phyloP scores from a whole-genome alignment of 1,284 basidiomycete genomes.

The Mycena citricolor region DNA sequence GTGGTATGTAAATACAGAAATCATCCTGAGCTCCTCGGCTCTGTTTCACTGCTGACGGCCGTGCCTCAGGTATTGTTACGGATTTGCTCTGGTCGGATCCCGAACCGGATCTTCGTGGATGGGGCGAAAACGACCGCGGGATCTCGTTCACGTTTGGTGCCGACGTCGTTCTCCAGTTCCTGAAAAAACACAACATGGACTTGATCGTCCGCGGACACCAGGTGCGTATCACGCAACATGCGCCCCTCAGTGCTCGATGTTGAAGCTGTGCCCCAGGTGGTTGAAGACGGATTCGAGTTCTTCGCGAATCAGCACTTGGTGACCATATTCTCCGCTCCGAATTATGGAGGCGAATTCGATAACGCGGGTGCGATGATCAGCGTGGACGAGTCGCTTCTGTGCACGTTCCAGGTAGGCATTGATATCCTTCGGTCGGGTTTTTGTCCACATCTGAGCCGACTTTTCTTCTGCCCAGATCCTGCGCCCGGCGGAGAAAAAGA shows the following conservation, averaged over 20 bases:
- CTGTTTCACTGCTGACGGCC: constrained; percentile 1
- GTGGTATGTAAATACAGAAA: constrained; percentile 56
- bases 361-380: constrained; percentile 99
- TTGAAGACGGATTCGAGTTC: constrained; percentile 99
- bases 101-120: constrained; percentile 98
- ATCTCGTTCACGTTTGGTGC: constrained; percentile 99
- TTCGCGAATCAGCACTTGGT: constrained; percentile 97
- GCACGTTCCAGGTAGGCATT: constrained; percentile 29
- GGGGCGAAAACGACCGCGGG: constrained; percentile 99
- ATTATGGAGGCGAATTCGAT: constrained; percentile 98
- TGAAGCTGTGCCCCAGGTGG: constrained; percentile 60
- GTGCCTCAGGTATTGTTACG: constrained; percentile 50
- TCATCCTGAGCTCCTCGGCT: constrained; percentile 42
- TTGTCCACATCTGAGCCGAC: too few species aligned
- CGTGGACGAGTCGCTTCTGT: constrained; percentile 19
- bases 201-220: constrained; percentile 98
- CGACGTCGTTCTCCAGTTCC: constrained; percentile 95
- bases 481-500: constrained; percentile 98
- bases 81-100: constrained; percentile 76
- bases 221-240: constrained; percentile 43
- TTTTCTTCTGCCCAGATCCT: too few species aligned
- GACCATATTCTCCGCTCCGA: constrained; percentile 97
- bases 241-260: constrained; percentile 7
- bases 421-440: too few species aligned
- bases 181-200: constrained; percentile 99